Evolutionary conservation across 768 basidiomycete species (phyloP).

Genomic region (Suillus cothurnatus): DNA sequence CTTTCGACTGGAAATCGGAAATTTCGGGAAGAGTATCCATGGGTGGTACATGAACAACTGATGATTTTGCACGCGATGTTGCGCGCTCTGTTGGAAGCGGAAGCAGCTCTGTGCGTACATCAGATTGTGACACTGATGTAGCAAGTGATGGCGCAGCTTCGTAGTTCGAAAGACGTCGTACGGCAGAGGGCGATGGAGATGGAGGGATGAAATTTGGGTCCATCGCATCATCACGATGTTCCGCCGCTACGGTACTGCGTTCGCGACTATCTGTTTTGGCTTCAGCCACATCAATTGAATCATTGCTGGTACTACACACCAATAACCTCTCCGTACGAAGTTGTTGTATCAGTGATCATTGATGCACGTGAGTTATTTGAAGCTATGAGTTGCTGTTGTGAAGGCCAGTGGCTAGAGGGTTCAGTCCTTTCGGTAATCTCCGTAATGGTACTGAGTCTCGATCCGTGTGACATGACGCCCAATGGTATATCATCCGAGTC

Average conservation of each 20-base stretch:
- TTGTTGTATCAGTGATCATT: slow-evolving; percentile 39
- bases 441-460: slow-evolving; percentile 63
- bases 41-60: slow-evolving; percentile 47
- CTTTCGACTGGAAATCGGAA: slow-evolving; percentile 53
- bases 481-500: slow-evolving; percentile 34
- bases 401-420: slow-evolving; percentile 50
- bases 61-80: slow-evolving; percentile 39
- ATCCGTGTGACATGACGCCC: slow-evolving; percentile 33
- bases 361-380: slow-evolving; percentile 44
- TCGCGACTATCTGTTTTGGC: slow-evolving; percentile 21
- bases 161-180: slow-evolving; percentile 59
- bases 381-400: slow-evolving; percentile 40
- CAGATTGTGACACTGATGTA: slow-evolving; percentile 43
- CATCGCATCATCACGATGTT: slow-evolving; percentile 20
- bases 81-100: slow-evolving; percentile 32
- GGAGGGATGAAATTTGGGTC: slow-evolving; percentile 64
- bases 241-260: slow-evolving; percentile 5
- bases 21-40: slow-evolving; percentile 58
- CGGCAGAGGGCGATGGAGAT: slow-evolving; percentile 69
- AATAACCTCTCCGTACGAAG: slow-evolving; percentile 66
- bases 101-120: slow-evolving; percentile 9
- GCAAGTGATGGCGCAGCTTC: slow-evolving; percentile 59
- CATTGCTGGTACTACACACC: slow-evolving; percentile 40
- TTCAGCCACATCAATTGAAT: slow-evolving; percentile 10
- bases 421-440: slow-evolving; percentile 71